These are phyloP conservation scores for Arthrobotrys musiformis DNA, from an alignment of 2,329 filamentous ascomycete species.

Conservation along the genomic window DNA sequence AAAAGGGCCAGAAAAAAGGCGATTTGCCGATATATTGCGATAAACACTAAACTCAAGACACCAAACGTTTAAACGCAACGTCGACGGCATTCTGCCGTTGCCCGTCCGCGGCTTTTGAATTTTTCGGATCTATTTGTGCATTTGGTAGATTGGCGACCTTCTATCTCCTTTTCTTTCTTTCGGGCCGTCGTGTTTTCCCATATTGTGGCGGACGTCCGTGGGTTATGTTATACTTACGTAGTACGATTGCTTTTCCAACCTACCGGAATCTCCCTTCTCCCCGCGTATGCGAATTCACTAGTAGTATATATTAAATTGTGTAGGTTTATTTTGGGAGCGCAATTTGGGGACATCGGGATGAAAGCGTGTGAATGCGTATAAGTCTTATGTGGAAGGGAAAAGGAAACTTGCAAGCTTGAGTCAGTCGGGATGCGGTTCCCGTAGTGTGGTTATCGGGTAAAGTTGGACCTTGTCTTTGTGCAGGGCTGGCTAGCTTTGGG, in stretches of 20 bases:
- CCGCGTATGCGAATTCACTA: not conserved
- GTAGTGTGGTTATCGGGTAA: slow-evolving; percentile 50
- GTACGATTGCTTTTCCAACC: no score
- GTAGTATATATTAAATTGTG: not conserved
- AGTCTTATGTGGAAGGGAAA: not conserved
- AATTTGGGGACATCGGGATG: slow-evolving; percentile 40
- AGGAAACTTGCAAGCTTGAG: not conserved
- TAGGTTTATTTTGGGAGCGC: slow-evolving; percentile 7
- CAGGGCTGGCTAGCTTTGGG: not conserved
- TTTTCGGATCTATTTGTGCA: not conserved
- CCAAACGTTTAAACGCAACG: not conserved
- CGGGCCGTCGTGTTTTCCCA: not conserved
- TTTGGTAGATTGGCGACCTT: not conserved
- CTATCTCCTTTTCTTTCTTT: not conserved
- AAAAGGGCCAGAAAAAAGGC: not conserved
- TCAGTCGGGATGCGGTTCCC: slow-evolving; percentile 47
- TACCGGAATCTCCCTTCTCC: slow-evolving; percentile 8
- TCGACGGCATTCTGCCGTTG: not conserved
- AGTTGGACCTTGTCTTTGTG: slow-evolving; percentile 12
- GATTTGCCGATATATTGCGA: slow-evolving; percentile 19
- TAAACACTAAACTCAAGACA: slow-evolving; percentile 1
- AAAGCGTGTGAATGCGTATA: no score
- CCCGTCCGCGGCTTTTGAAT: not conserved
- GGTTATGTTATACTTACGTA: not conserved
- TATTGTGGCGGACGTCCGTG: slow-evolving; percentile 9